These are phyloP conservation scores for Sapria himalayana DNA, from an alignment of 345 rosid species.

Conservation along the genomic window DNA sequence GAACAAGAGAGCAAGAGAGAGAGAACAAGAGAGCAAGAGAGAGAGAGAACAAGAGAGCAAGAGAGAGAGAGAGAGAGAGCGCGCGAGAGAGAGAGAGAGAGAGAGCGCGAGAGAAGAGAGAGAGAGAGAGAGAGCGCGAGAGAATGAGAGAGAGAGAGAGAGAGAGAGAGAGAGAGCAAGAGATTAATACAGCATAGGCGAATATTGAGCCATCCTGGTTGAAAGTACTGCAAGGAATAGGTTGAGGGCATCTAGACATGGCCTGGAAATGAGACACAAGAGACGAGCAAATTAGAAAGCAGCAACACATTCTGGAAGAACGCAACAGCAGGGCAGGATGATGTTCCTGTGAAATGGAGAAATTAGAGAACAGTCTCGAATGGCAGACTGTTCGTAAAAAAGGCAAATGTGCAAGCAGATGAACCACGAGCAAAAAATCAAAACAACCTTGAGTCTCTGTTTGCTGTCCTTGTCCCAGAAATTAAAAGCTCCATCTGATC, in stretches of 20 bases:
- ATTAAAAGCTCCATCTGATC: conserved; percentile 92
- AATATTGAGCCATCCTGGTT: conserved; percentile 82
- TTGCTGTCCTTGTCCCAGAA: conserved; percentile 99
- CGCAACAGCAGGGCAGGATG: too few relatives aligned
- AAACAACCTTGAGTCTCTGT: conserved; percentile 80
- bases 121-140: conserved; percentile 1
- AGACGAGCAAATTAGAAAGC: not conserved
- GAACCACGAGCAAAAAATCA: conserved; percentile 2
- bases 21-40: too few relatives aligned
- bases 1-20: too few relatives aligned
- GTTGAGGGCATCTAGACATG: conserved; percentile 68
- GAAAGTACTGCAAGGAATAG: conserved; percentile 81
- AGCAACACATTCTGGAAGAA: not conserved
- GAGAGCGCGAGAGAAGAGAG: too few relatives aligned
- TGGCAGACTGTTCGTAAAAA: too few relatives aligned
- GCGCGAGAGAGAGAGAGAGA: too few relatives aligned
- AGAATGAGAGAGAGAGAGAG: not conserved
- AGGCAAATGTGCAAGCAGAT: too few relatives aligned
- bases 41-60: too few relatives aligned
- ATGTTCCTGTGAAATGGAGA: too few relatives aligned
- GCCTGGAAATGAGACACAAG: conserved; percentile 47
- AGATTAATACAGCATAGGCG: conserved; percentile 61
- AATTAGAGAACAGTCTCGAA: too few relatives aligned
- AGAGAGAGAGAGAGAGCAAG: not conserved
- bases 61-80: too few relatives aligned